Evolutionary conservation across 306 rosid genomes (phyloP), one percentile per base, ranked within the genome.

Genomic region (Senna tora): DNA sequence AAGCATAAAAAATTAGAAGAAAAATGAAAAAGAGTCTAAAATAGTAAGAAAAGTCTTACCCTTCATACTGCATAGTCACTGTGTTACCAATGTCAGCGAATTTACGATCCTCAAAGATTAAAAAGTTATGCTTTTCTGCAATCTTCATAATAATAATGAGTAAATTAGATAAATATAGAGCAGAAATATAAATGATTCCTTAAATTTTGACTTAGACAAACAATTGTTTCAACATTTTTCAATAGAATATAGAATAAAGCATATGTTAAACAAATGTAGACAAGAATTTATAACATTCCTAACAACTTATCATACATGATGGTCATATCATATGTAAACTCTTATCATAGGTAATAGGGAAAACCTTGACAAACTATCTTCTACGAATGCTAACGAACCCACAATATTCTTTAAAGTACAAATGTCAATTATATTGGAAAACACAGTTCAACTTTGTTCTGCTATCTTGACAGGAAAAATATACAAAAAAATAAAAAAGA

Each of bases 81-180:
- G 96, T 93, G 85, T 87, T 93, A 25, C 98, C 97, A 58, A 93
- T 93, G 75, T 93, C 97, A 49, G 96, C 98, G 77, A 90, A 93
- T 79, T 93, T 93, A 32, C 96, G 96, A 71, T 93, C 98, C 81
- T 93, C 98, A 75, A 90, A 93, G 86, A 93, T 86, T 49, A 93
- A 82, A 88, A 93, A 93, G 80, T 90, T 93, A 64, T 90, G 80
- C 60, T 87, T 90, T 5, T 90, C 89, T 47, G 96, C 97, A 80
- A 93, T 87, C 96, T 93, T 84, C 58, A 79, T 69, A 34, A 73
- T 42, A 83, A 80, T 32, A 58, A 75, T 71, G 43, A 34, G 39
- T 28, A 62, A 22, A 68, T 83, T 66, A 84, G 77, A 72, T 56
- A 75, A 66, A 57, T 49, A 34, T 28, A 34, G 7, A 25, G 32